A percentile compares a stretch with the other conserved stretches of the same genome.
These are phyloP conservation scores for Podaxis mareebaensis DNA, from an alignment of 768 basidiomycete species.

Conservation along the genomic window DNA sequence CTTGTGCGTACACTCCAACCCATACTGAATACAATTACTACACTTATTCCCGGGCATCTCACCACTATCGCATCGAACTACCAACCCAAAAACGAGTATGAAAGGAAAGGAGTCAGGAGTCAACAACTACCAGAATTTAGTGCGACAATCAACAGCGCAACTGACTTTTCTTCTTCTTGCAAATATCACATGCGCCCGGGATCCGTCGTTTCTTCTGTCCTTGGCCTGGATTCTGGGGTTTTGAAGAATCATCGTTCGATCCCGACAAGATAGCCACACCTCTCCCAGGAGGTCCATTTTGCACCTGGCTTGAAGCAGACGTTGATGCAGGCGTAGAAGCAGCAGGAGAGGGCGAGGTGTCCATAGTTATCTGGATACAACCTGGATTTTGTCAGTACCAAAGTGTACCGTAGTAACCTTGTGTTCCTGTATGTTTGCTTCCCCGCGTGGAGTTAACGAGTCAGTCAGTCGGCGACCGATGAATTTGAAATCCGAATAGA, in stretches of 20 bases:
- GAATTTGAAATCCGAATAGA: neutral
- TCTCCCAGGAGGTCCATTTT: neutral
- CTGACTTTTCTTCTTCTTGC: slow-evolving; percentile 72
- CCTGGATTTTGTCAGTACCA: neutral
- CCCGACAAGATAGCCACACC: neutral
- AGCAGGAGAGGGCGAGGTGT: neutral
- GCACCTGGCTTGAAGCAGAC: neutral
- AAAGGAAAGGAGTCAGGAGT: slow-evolving; percentile 7
- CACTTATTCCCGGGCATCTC: slow-evolving; percentile 63
- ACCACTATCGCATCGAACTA: slow-evolving; percentile 61
- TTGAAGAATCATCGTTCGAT: neutral
- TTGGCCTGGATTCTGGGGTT: neutral
- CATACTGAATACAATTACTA: slow-evolving; percentile 60
- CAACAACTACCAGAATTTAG: no score
- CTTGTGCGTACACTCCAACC: slow-evolving; percentile 65
- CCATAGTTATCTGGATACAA: neutral
- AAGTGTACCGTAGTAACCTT: no score
- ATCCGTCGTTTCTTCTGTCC: slow-evolving; percentile 54
- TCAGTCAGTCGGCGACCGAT: neutral
- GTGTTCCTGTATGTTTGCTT: neutral
- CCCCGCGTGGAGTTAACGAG: neutral
- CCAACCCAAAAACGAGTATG: neutral
- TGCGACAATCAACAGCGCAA: slow-evolving; percentile 13
- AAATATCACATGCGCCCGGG: slow-evolving; percentile 72
- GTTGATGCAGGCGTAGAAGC: neutral